Evolutionary conservation across 495 filamentous ascomycete genomes (phyloP).

Genomic region (Margaritispora aquatica): DNA sequence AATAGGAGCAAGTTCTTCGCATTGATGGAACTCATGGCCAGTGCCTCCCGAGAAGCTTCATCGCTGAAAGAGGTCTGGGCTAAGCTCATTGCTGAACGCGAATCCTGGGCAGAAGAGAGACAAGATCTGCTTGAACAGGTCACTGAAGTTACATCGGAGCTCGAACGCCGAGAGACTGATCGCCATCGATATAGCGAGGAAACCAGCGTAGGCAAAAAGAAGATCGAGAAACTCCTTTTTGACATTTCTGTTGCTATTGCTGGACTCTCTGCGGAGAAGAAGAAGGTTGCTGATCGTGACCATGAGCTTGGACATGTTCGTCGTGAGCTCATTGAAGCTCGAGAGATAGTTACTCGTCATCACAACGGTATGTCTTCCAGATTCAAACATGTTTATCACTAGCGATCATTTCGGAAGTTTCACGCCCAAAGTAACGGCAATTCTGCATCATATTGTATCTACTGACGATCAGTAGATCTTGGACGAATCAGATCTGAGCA

Average conservation of each 20-base stretch:
- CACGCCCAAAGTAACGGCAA: too few species aligned
- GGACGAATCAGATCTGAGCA: neutral
- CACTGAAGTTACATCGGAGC: neutral
- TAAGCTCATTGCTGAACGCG: neutral
- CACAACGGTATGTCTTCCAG: neutral
- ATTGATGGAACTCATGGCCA: neutral
- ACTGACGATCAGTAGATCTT: too few species aligned
- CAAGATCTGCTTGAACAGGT: neutral
- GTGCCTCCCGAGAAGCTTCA: neutral
- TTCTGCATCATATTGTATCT: too few species aligned
- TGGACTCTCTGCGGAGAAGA: neutral
- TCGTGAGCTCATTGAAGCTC: neutral
- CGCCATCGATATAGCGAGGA: neutral
- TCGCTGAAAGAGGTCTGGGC: neutral
- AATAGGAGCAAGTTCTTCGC: neutral
- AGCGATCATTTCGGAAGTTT: too few species aligned
- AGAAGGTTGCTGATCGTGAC: neutral
- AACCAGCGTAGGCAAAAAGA: neutral
- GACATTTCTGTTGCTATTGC: neutral
- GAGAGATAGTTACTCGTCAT: neutral
- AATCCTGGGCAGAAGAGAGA: neutral
- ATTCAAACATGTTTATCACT: too few species aligned
- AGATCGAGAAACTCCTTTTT: neutral
- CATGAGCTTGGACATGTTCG: neutral
- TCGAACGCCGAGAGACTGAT: neutral